A percentile compares a stretch with the other conserved stretches of the same genome.
Evolutionary conservation across 2,329 filamentous ascomycete genomes (phyloP).

Genomic region (Fusarium sp.): DNA sequence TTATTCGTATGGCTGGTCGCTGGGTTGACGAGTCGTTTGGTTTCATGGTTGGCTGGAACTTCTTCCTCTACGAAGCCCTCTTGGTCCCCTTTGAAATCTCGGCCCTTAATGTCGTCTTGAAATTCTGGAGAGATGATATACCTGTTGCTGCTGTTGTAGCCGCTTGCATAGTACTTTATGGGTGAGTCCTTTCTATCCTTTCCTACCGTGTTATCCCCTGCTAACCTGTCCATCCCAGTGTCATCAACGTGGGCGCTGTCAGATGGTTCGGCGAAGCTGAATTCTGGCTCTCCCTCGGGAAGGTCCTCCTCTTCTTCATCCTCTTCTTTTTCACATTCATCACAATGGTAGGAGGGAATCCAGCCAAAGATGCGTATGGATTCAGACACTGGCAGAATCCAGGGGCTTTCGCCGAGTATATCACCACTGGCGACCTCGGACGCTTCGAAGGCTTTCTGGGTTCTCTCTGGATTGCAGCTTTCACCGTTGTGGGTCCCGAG

Average conservation of each 20-base stretch:
- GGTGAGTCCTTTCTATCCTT: background rate
- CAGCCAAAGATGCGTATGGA: background rate
- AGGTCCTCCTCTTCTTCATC: constrained; percentile 10
- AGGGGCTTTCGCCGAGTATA: background rate
- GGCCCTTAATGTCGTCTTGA: constrained; percentile 6
- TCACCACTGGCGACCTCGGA: constrained; percentile 2
- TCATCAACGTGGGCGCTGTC: constrained; percentile 9
- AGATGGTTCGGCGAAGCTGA: constrained; percentile 16
- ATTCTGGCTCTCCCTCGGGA: constrained; percentile 12
- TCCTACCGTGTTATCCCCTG: background rate
- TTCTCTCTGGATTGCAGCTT: background rate
- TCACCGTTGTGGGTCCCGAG: constrained; percentile 2
- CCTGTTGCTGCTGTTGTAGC: constrained; percentile 9
- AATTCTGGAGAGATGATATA: constrained; percentile 13
- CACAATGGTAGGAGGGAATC: constrained; percentile 15
- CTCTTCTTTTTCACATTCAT: constrained; percentile 16
- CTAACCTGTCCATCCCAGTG: background rate
- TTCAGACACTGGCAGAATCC: constrained; percentile 8
- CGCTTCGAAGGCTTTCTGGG: background rate
- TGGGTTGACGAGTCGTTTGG: constrained; percentile 15
- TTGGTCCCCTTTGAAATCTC: constrained; percentile 12
- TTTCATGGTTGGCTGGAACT: constrained; percentile 18
- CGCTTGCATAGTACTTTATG: constrained; percentile 2
- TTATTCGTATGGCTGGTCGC: constrained; percentile 10
- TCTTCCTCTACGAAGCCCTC: constrained; percentile 14